phyloP scores from a whole-genome alignment of 139 green algal species.

The Closterium sp. region DNA sequence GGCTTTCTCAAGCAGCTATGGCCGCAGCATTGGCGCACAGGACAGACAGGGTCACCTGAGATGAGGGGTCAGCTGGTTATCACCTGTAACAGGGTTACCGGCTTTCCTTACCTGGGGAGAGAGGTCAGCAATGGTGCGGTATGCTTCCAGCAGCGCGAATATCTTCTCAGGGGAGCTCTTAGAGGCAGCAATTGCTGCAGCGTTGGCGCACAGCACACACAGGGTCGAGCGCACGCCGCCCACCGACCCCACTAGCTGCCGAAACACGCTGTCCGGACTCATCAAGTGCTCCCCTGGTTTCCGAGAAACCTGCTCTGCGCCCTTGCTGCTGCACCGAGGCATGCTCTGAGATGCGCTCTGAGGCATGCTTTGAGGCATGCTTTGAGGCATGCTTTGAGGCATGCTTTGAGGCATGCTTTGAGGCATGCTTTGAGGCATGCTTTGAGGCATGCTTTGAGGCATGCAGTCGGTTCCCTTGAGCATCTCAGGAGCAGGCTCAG shows the following conservation, averaged over 20 bases:
- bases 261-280: neutral
- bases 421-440: neutral
- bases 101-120: neutral
- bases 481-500: neutral
- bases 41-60: no score
- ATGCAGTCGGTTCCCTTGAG: neutral
- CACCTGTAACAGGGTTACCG: neutral
- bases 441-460: neutral
- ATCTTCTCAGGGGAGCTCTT: neutral
- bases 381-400: no score
- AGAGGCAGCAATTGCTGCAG: neutral
- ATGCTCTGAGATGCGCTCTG: neutral
- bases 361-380: neutral
- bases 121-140: neutral
- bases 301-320: neutral
- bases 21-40: no score
- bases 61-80: no score
- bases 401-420: neutral
- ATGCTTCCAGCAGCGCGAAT: neutral
- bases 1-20: no score
- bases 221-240: neutral
- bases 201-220: neutral
- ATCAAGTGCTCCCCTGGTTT: neutral
- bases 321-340: neutral
- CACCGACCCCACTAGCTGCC: neutral